Conservation (phyloP, 371 early-diverging fungal genomes). For the Gilbertella persicaria region DNA sequence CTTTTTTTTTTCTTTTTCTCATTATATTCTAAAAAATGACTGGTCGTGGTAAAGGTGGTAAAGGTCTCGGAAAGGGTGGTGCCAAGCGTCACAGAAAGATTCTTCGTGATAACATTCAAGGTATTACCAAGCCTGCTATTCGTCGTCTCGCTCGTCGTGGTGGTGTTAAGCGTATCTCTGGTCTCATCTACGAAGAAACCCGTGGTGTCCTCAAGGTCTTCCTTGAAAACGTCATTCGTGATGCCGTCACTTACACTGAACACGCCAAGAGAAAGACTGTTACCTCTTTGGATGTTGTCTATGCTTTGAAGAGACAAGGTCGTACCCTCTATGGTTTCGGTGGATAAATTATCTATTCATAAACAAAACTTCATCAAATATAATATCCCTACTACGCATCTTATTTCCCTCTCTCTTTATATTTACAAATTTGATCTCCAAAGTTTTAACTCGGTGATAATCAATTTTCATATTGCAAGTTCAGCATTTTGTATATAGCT, state of each 20-base stretch:
- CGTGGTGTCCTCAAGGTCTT: constrained; percentile 96
- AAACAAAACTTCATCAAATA: constrained; percentile 4
- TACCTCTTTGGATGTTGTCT: constrained; percentile 81
- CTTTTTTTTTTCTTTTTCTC: constrained; percentile 17
- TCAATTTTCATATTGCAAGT: constrained; percentile 16
- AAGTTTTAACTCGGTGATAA: constrained; percentile 6
- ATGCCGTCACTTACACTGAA: constrained; percentile 99
- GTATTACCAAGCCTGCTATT: constrained; percentile 99
- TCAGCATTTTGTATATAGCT: constrained; percentile 27
- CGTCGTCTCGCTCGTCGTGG: constrained; percentile 99
- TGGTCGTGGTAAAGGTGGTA: constrained; percentile 98
- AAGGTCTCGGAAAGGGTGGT: constrained; percentile 96
- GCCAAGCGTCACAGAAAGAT: constrained; percentile 99
- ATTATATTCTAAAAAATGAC: constrained; percentile 60
- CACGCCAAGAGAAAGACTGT: constrained; percentile 99
- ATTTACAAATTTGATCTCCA: constrained; percentile 8
- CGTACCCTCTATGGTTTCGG: constrained; percentile 82
- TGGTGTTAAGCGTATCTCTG: constrained; percentile 99
- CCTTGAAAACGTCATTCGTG: constrained; percentile 97
- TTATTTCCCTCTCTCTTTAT: constrained; percentile 11
- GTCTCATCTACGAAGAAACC: constrained; percentile 99
- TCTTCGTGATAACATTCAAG: constrained; percentile 98
- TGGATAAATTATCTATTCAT: constrained; percentile 15
- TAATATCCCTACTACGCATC: constrained; percentile 6
- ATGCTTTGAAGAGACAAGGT: constrained; percentile 98